Evolutionary conservation across 257 asterid genomes (phyloP).

Genomic region (Gynochthodes officinalis): DNA sequence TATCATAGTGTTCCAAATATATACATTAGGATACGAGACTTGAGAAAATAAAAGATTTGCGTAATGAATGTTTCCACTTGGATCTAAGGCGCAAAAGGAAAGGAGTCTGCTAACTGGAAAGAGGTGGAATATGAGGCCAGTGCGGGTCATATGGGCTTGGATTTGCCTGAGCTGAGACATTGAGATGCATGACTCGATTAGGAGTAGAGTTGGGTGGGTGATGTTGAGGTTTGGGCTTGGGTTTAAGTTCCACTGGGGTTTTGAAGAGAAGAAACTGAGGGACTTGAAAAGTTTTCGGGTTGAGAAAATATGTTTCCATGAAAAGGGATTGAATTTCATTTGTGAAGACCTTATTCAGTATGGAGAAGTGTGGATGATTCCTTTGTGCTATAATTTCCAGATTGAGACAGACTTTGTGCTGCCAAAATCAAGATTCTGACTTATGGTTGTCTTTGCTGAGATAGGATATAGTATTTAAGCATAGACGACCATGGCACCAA

Average conservation of each 20-base stretch:
- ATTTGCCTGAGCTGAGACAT: slow-evolving; percentile 67
- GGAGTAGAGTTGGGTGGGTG: slow-evolving; percentile 70
- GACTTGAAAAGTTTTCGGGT: slow-evolving; percentile 2
- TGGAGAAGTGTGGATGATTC: background rate
- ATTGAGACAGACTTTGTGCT: background rate
- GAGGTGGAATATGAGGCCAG: slow-evolving; percentile 62
- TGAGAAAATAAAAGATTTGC: slow-evolving; percentile 52
- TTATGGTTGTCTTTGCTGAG: background rate
- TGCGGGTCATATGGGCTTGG: slow-evolving; percentile 66
- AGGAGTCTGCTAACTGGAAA: slow-evolving; percentile 73
- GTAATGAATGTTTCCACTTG: slow-evolving; percentile 45
- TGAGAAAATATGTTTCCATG: background rate
- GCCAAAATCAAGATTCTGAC: slow-evolving; percentile 4
- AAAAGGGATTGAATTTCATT: slow-evolving; percentile 10
- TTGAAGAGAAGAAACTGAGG: slow-evolving; percentile 26
- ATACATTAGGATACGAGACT: slow-evolving; percentile 54
- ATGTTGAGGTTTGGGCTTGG: slow-evolving; percentile 50
- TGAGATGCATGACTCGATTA: slow-evolving; percentile 74
- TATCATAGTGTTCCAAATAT: slow-evolving; percentile 75
- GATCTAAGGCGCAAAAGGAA: slow-evolving; percentile 58
- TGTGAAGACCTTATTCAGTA: background rate
- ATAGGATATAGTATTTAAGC: background rate
- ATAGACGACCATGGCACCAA: background rate
- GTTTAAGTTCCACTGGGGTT: slow-evolving; percentile 60
- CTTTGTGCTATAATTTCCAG: background rate